Conservation (phyloP, 306 rosid species). For the Casuarina glauca region DNA sequence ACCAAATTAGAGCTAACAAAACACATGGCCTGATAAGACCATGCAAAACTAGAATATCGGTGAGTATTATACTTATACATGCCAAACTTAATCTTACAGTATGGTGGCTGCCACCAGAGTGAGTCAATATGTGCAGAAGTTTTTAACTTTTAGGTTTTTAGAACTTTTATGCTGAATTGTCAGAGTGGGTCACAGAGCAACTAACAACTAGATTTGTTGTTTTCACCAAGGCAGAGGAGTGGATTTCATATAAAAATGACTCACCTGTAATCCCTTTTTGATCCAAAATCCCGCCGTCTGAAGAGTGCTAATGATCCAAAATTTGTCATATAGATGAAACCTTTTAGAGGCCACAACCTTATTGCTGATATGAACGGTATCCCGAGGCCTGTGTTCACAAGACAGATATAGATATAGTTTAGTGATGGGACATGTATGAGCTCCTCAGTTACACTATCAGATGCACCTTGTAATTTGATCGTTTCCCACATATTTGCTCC, state of each 20-base stretch:
- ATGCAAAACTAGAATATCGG: too few relatives aligned
- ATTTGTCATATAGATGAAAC: conserved; percentile 14
- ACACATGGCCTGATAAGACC: too few relatives aligned
- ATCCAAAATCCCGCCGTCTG: conserved; percentile 25
- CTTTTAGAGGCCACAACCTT: conserved; percentile 41
- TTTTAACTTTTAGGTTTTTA: too few relatives aligned
- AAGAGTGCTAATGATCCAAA: conserved; percentile 12
- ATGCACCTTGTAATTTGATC: conserved; percentile 15
- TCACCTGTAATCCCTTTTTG: conserved; percentile 27
- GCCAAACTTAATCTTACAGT: too few relatives aligned
- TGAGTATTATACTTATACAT: too few relatives aligned
- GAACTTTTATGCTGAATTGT: too few relatives aligned
- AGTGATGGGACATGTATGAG: conserved; percentile 37
- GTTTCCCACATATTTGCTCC: conserved; percentile 47
- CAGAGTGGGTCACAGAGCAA: too few relatives aligned
- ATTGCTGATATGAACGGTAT: conserved; percentile 50
- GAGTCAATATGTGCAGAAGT: too few relatives aligned
- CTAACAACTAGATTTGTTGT: too few relatives aligned
- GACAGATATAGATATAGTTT: conserved; percentile 36
- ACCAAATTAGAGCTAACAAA: too few relatives aligned
- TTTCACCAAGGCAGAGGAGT: background rate
- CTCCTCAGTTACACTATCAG: conserved; percentile 7
- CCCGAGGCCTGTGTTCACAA: conserved; percentile 46
- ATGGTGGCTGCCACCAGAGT: too few relatives aligned
- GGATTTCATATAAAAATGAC: background rate